Conservation (phyloP, 129 eudicot genomes). For the Flaveria ramosissima region DNA sequence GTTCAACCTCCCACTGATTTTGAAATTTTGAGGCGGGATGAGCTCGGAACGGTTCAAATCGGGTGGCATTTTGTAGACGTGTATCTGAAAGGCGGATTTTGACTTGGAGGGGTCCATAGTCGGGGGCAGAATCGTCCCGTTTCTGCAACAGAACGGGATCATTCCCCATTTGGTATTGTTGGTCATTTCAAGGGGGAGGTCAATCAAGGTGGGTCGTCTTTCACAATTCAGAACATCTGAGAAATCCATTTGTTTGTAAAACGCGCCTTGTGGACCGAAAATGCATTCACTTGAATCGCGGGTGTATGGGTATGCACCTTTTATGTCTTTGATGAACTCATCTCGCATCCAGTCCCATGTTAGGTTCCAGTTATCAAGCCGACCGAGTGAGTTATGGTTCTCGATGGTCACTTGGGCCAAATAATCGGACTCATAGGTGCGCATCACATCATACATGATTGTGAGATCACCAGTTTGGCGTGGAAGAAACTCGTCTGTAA, state of each 20-base stretch:
- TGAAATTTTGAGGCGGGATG: slow-evolving; percentile 82
- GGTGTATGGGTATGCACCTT: slow-evolving; percentile 72
- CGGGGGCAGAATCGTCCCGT: slow-evolving; percentile 92
- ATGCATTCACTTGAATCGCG: slow-evolving; percentile 68
- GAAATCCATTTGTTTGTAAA: slow-evolving; percentile 54
- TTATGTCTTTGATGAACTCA: slow-evolving; percentile 69
- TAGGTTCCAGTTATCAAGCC: slow-evolving; percentile 89
- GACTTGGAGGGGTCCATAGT: slow-evolving; percentile 87
- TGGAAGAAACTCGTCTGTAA: slow-evolving; percentile 58
- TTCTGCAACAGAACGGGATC: slow-evolving; percentile 86
- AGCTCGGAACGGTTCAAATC: slow-evolving; percentile 73
- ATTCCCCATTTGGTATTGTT: slow-evolving; percentile 63
- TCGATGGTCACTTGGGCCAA: slow-evolving; percentile 86
- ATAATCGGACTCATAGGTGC: slow-evolving; percentile 63
- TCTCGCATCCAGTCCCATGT: slow-evolving; percentile 97
- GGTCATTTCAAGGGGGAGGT: slow-evolving; percentile 70
- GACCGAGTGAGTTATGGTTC: slow-evolving; percentile 82
- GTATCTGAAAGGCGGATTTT: slow-evolving; percentile 60
- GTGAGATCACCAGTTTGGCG: slow-evolving; percentile 84
- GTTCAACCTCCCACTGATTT: slow-evolving; percentile 69
- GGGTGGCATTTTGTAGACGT: slow-evolving; percentile 87
- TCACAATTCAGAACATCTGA: slow-evolving; percentile 74
- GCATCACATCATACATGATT: slow-evolving; percentile 73
- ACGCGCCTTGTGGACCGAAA: slow-evolving; percentile 66
- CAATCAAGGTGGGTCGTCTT: slow-evolving; percentile 70